Evolutionary conservation across 108 stramenopile genomes (phyloP).

Genomic region (Skeletonema potamos): DNA sequence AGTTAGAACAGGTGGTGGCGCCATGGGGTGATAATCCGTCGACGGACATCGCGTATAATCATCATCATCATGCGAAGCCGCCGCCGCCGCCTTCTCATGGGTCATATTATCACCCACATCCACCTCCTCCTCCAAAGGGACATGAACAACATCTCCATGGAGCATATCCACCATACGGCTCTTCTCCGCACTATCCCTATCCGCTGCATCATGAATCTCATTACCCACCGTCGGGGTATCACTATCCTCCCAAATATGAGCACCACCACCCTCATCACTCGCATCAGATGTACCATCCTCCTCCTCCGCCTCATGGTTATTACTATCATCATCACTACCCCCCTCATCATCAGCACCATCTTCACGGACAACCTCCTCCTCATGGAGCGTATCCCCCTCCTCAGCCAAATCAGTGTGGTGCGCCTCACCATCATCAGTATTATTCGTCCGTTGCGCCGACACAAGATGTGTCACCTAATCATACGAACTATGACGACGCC

Average conservation of each 20-base stretch:
- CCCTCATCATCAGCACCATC: not conserved
- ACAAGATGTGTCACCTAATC: not conserved
- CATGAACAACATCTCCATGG: not conserved
- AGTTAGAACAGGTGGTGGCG: not conserved
- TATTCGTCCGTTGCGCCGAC: not conserved
- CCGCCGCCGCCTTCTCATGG: not conserved
- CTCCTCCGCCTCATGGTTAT: not conserved
- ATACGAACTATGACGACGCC: no score
- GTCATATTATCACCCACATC: not conserved
- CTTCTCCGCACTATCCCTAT: not conserved
- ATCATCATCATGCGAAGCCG: not conserved
- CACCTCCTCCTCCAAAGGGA: no score
- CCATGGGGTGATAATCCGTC: not conserved
- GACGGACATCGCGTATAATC: not conserved
- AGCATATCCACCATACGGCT: not conserved
- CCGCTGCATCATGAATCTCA: not conserved
- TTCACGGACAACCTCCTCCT: not conserved
- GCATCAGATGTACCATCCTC: not conserved
- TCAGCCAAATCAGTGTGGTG: not conserved
- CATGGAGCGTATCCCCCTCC: not conserved
- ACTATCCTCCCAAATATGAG: not conserved
- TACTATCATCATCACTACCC: not conserved
- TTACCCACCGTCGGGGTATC: not conserved
- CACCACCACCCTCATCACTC: not conserved
- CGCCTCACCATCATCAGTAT: no score